These are phyloP conservation scores for Colletotrichum lentis DNA, from an alignment of 2,329 filamentous ascomycete genomes.

Conservation along the genomic window DNA sequence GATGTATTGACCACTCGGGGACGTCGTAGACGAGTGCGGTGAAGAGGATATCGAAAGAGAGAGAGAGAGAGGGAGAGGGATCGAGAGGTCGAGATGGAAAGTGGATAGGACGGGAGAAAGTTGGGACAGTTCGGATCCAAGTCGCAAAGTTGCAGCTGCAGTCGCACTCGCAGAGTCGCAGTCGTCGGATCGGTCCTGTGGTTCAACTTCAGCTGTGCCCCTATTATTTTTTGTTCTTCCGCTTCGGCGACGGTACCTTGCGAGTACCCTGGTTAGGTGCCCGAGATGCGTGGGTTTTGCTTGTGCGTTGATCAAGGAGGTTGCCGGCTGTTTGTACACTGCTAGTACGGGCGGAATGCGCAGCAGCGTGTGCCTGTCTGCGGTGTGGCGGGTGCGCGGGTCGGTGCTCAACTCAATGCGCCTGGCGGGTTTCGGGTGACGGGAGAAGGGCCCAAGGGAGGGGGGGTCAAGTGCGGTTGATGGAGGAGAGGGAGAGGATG, in stretches of 20 bases:
- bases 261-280: constrained; percentile 2
- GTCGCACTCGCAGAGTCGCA: constrained; percentile 19
- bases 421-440: constrained; percentile 36
- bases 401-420: constrained; percentile 38
- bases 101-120: constrained; percentile 14
- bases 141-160: constrained; percentile 27
- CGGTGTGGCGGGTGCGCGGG: constrained; percentile 19
- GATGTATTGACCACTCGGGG: constrained; percentile 13
- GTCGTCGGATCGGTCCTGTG: constrained; percentile 25
- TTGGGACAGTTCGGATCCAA: constrained; percentile 16
- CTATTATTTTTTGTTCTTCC: constrained; percentile 4
- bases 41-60: constrained; percentile 10
- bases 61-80: constrained; percentile 4
- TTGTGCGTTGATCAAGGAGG: constrained; percentile 21
- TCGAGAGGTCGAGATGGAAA: constrained; percentile 5
- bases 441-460: constrained; percentile 19
- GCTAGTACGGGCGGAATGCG: background rate
- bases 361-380: background rate
- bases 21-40: constrained; percentile 5
- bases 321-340: constrained; percentile 9
- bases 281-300: constrained; percentile 10
- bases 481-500: constrained; percentile 15
- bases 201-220: constrained; percentile 34
- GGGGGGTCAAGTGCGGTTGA: background rate
- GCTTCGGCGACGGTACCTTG: constrained; percentile 3